These are phyloP conservation scores for Gamarada debralockiae DNA, from an alignment of 495 filamentous ascomycete genomes.

Conservation along the genomic window DNA sequence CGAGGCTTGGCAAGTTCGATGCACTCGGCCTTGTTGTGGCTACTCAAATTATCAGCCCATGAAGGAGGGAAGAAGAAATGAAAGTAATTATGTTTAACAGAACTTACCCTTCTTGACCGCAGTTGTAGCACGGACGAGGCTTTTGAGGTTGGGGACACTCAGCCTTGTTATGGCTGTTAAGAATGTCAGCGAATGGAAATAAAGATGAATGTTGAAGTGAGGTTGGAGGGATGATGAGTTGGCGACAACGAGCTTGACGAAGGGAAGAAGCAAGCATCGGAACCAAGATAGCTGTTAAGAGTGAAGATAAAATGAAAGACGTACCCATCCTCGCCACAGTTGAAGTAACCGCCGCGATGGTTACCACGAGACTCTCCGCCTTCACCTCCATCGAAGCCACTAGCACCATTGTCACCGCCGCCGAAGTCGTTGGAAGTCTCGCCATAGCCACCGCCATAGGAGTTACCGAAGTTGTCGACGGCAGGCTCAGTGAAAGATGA, in stretches of 20 bases:
- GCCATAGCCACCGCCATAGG: conserved; percentile 4
- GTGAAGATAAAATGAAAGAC: no score
- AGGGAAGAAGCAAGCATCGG: no score
- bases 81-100: no score
- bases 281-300: no score
- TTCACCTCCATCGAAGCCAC: conserved; percentile 37
- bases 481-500: background rate
- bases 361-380: conserved; percentile 34
- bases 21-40: no score
- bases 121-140: conserved; percentile 45
- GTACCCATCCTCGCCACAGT: conserved; percentile 73
- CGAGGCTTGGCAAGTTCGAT: conserved; percentile 24
- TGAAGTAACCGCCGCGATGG: conserved; percentile 61
- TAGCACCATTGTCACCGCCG: conserved; percentile 11
- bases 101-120: conserved; percentile 16
- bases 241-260: no score
- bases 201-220: background rate
- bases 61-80: no score
- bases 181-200: conserved; percentile 15
- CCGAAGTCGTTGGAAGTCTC: conserved; percentile 1
- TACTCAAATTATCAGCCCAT: no score
- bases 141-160: conserved; percentile 38
- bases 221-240: no score
- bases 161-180: conserved; percentile 46
- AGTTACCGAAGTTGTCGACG: background rate